Evolutionary conservation across 2,329 filamentous ascomycete genomes (phyloP).

Genomic region (Aspergillus ochraceus): DNA sequence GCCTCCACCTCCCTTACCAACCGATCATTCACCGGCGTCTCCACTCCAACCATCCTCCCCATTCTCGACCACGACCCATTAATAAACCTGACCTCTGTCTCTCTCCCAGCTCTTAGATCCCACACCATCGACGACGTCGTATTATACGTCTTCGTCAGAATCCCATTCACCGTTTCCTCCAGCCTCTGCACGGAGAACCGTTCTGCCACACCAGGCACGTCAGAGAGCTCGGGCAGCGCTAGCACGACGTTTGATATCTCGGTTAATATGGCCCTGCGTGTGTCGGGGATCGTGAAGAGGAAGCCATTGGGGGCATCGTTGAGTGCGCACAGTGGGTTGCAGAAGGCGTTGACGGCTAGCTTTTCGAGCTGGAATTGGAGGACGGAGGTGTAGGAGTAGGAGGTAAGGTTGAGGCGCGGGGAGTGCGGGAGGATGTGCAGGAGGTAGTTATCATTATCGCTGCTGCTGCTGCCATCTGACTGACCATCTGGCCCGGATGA

Average conservation of each 20-base stretch:
- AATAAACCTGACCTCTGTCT: conserved; percentile 20
- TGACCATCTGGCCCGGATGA: neutral
- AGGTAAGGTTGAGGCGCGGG: conserved; percentile 5
- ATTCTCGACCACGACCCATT: conserved; percentile 17
- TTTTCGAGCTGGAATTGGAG: conserved; percentile 22
- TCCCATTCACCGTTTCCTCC: conserved; percentile 15
- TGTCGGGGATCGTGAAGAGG: conserved; percentile 14
- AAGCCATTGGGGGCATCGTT: conserved; percentile 12
- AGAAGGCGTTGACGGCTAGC: conserved; percentile 19
- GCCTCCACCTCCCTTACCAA: conserved; percentile 7
- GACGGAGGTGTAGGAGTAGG: conserved; percentile 11
- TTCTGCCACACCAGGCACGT: conserved; percentile 6
- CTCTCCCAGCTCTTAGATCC: conserved; percentile 15
- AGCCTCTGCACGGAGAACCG: conserved; percentile 11
- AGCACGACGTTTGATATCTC: conserved; percentile 20
- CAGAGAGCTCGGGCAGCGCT: conserved; percentile 12
- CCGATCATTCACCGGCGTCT: conserved; percentile 10
- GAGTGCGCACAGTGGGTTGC: conserved; percentile 17
- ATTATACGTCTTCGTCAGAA: conserved; percentile 12
- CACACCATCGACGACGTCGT: conserved; percentile 19
- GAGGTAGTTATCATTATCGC: neutral
- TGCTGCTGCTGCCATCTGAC: no score
- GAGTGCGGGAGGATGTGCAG: conserved; percentile 8
- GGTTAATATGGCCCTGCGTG: conserved; percentile 7
- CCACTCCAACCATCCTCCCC: conserved; percentile 9